Base-by-base conservation (phyloP, 371 early-diverging fungal genomes). In the Basidiobolus heterosporus region DNA sequence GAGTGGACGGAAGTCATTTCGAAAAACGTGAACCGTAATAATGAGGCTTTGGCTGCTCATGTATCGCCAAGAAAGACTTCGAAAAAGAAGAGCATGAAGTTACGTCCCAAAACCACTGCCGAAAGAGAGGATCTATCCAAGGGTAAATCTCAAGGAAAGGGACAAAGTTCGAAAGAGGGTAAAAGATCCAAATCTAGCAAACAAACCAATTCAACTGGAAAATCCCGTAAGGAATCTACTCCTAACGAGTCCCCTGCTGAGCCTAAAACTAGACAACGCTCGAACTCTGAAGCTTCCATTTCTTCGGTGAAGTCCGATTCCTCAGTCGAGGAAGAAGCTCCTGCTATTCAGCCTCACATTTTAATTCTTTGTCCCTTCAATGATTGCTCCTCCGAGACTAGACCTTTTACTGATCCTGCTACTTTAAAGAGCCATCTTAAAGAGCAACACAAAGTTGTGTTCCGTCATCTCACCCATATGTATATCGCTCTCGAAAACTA, bases 381-480 rank as follows among this genome's bases (percentile, higher is more conserved):
- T 42, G 38, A 53, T 44, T 55, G 61, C 40, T 16, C 23, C 9
- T 47, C 61, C 11, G 54, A 62, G 2, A 58, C 71, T 2, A 65
- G 66, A 18, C 74, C 74, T 9, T 69, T 81, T 37, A 66, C 67
- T 23, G 74, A 82, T 48, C 78, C 84, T 5, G 75, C 71, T 4
- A 65, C 74, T 14, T 58, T 85, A 6, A 72, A 72, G 8, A 56
- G 57, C 0, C 91, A 91, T 56, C 56, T 91, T 45, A 67, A 73
- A 39, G 51, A 63, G 3, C 69, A 57, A 2, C 91, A 91, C 58
- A 41, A 63, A 8, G n/a, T 85, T 16, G 60, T 57, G 3, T 78
- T 89, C 53, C 69, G 69, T 53, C 75, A 87, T 48, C 57, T 85
- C 14, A 74, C 78, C 49, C 85, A 88, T 50, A 85, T 88, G 75